Evolutionary conservation across 495 filamentous ascomycete species (phyloP).

Genomic region (Xeromyces bisporus): DNA sequence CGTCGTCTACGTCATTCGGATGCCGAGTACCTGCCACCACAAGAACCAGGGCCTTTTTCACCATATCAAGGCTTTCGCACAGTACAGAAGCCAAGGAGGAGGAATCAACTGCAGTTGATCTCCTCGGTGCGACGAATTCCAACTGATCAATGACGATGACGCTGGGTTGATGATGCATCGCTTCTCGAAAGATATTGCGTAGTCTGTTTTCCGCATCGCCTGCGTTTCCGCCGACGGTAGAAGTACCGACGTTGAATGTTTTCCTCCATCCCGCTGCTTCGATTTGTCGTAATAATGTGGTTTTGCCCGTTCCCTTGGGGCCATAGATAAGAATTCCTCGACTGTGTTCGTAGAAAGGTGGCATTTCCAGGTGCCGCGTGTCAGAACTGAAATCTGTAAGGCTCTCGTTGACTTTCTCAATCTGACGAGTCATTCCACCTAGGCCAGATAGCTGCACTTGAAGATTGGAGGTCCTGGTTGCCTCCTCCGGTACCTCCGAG

Average conservation of each 20-base stretch:
- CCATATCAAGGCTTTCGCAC: conserved; percentile 25
- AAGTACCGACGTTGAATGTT: conserved; percentile 41
- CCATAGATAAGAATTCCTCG: conserved; percentile 62
- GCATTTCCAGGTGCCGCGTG: conserved; percentile 20
- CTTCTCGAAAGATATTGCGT: conserved; percentile 53
- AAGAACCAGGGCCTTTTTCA: conserved; percentile 35
- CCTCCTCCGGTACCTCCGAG: conserved; percentile 3
- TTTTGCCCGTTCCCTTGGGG: conserved; percentile 70
- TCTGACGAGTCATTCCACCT: conserved; percentile 46
- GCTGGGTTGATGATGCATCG: conserved; percentile 54
- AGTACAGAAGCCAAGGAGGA: conserved; percentile 22
- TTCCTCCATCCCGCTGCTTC: conserved; percentile 50
- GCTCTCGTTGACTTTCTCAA: conserved; percentile 47
- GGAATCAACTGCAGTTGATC: conserved; percentile 23
- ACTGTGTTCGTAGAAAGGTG: conserved; percentile 23
- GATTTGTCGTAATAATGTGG: conserved; percentile 49
- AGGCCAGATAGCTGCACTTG: conserved; percentile 25
- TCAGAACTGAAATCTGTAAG: conserved; percentile 38
- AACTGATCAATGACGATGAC: conserved; percentile 72
- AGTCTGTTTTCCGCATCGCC: conserved; percentile 36
- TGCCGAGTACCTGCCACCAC: conserved; percentile 60
- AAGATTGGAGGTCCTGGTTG: conserved; percentile 8
- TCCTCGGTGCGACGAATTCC: conserved; percentile 54
- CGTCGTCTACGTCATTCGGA: conserved; percentile 56
- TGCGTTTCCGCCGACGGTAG: conserved; percentile 29